Percentiles rank a stretch among this genome's conserved stretches.
Evolutionary conservation across 2,329 filamentous ascomycete species (phyloP).

Genomic region (Tolypocladium capitatum): DNA sequence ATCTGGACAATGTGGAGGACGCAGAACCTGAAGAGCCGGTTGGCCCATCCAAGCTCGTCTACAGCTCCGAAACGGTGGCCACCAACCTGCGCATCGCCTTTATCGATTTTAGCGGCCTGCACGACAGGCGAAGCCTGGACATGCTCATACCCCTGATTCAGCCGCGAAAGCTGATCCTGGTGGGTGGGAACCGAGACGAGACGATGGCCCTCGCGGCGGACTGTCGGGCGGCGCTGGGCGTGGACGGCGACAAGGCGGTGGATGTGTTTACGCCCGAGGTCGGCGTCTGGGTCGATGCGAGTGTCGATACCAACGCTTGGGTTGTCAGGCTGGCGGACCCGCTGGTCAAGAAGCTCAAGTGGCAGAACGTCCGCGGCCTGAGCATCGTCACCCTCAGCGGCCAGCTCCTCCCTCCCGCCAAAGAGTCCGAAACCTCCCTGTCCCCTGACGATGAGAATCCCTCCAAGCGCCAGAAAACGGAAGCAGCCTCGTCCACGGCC

Average conservation of each 20-base stretch:
- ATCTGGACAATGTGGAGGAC: slow-evolving; percentile 46
- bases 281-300: slow-evolving; percentile 70
- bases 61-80: slow-evolving; percentile 47
- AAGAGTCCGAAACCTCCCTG: not conserved
- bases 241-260: slow-evolving; percentile 34
- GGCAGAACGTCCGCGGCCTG: slow-evolving; percentile 85
- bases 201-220: slow-evolving; percentile 67
- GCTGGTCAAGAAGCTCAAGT: slow-evolving; percentile 76
- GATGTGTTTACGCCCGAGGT: slow-evolving; percentile 72
- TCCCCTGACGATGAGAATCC: slow-evolving; percentile 23
- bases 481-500: slow-evolving; percentile 12
- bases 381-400: slow-evolving; percentile 91
- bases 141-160: slow-evolving; percentile 92
- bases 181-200: slow-evolving; percentile 67
- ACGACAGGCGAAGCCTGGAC: slow-evolving; percentile 85
- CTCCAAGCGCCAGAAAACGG: slow-evolving; percentile 37
- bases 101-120: slow-evolving; percentile 83
- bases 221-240: slow-evolving; percentile 55
- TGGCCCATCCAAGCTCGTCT: slow-evolving; percentile 65
- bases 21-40: slow-evolving; percentile 32
- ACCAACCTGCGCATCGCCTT: slow-evolving; percentile 69
- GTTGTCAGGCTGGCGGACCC: slow-evolving; percentile 77
- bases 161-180: slow-evolving; percentile 86
- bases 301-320: slow-evolving; percentile 97
- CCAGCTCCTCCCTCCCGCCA: slow-evolving; percentile 31